Evolutionary conservation across 2,329 filamentous ascomycete genomes (phyloP).

Genomic region (Fusarium sp.): DNA sequence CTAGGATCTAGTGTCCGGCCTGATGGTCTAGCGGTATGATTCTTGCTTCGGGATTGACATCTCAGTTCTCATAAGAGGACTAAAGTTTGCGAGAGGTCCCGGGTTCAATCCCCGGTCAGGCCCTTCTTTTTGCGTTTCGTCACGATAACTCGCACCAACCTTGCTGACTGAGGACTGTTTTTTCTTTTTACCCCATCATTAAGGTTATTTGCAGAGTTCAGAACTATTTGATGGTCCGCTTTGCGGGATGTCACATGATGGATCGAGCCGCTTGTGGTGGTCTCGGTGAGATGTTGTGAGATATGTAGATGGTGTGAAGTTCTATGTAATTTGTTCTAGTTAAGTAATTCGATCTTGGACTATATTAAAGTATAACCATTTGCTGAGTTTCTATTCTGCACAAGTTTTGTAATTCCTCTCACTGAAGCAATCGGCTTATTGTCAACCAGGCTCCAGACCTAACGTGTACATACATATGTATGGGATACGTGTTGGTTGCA

Average conservation of each 20-base stretch:
- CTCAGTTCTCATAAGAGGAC: slow-evolving; percentile 14
- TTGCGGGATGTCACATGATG: neutral
- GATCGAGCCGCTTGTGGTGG: neutral
- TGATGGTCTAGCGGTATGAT: slow-evolving; percentile 37
- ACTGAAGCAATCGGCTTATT: neutral
- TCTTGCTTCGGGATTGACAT: slow-evolving; percentile 36
- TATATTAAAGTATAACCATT: neutral
- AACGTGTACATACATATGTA: neutral
- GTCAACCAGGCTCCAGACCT: neutral
- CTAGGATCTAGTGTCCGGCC: slow-evolving; percentile 31
- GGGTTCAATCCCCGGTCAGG: slow-evolving; percentile 60
- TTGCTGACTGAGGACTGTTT: too few species aligned
- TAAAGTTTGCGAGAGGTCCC: slow-evolving; percentile 56
- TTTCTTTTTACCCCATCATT: neutral
- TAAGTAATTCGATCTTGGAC: neutral
- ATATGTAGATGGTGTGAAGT: too few species aligned
- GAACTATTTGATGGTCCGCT: neutral
- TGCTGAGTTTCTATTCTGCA: neutral
- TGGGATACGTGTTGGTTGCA: neutral
- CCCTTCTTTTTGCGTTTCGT: slow-evolving; percentile 41
- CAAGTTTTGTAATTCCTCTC: too few species aligned
- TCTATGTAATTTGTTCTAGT: neutral
- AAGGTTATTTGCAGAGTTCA: neutral
- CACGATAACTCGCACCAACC: too few species aligned
- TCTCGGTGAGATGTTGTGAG: neutral